Evolutionary conservation across 345 rosid species (phyloP).

Genomic region (Melaleuca quinquenervia): DNA sequence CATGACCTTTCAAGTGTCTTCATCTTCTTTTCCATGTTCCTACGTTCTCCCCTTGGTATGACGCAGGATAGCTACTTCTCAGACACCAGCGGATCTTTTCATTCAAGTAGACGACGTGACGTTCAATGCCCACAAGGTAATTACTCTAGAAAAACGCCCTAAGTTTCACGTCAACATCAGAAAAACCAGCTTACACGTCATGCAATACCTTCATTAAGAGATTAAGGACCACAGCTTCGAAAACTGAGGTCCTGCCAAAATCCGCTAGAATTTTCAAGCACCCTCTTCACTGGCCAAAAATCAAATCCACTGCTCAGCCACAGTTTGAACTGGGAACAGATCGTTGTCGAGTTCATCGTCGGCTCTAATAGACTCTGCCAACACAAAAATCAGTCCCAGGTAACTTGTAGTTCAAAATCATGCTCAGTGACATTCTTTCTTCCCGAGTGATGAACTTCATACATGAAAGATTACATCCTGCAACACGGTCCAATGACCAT

Average conservation of each 20-base stretch:
- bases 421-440: neutral
- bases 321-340: neutral
- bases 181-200: neutral
- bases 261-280: neutral
- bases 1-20: neutral
- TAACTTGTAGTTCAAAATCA: neutral
- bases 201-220: neutral
- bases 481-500: neutral
- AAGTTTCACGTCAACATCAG: neutral
- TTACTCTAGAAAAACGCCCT: neutral
- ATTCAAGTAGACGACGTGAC: constrained; percentile 52
- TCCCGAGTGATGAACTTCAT: neutral
- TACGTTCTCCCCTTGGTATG: neutral
- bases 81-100: constrained; percentile 55
- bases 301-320: neutral
- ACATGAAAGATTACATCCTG: neutral
- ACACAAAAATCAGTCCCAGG: neutral
- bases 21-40: neutral
- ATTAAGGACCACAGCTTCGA: neutral
- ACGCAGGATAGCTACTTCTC: constrained; percentile 56
- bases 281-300: neutral
- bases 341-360: neutral
- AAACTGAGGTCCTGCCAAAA: neutral
- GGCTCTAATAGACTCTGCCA: neutral
- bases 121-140: constrained; percentile 75